Conservation (phyloP, 352 stramenopile species). For the Globisporangium cystogenes region DNA sequence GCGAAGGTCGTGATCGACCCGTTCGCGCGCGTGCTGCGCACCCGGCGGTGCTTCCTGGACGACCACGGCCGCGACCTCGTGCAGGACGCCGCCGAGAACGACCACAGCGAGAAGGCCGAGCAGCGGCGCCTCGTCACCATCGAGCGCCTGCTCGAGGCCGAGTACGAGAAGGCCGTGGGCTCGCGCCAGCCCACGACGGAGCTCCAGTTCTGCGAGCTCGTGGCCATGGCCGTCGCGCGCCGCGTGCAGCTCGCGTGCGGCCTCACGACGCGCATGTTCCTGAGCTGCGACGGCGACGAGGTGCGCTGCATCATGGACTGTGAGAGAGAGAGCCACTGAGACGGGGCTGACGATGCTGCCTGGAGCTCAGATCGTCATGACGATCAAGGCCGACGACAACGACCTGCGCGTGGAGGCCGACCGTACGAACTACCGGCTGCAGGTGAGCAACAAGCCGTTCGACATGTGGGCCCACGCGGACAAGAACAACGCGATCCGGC, state of each 20-base stretch:
- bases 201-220: conserved; percentile 56
- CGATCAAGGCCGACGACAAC: conserved; percentile 70
- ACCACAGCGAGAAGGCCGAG: conserved; percentile 47
- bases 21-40: conserved; percentile 67
- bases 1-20: conserved; percentile 57
- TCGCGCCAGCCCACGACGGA: conserved; percentile 41
- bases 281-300: conserved; percentile 63
- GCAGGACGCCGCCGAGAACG: conserved; percentile 24
- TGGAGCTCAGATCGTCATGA: conserved; percentile 59
- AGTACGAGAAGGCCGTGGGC: conserved; percentile 58
- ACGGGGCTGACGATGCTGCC: no score
- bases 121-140: conserved; percentile 32
- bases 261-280: conserved; percentile 76
- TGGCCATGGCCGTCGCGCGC: conserved; percentile 54
- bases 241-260: conserved; percentile 74
- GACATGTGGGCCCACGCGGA: conserved; percentile 37
- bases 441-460: conserved; percentile 76
- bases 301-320: no score
- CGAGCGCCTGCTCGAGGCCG: conserved; percentile 37
- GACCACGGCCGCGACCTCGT: conserved; percentile 45
- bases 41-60: conserved; percentile 64
- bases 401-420: conserved; percentile 69
- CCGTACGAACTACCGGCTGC: conserved; percentile 60
- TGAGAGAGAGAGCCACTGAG: no score
- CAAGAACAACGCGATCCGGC: conserved; percentile 42